Evolutionary conservation across 257 asterid species (phyloP), one percentile per base, ranked within the genome.

Genomic region (Apocynum venetum): DNA sequence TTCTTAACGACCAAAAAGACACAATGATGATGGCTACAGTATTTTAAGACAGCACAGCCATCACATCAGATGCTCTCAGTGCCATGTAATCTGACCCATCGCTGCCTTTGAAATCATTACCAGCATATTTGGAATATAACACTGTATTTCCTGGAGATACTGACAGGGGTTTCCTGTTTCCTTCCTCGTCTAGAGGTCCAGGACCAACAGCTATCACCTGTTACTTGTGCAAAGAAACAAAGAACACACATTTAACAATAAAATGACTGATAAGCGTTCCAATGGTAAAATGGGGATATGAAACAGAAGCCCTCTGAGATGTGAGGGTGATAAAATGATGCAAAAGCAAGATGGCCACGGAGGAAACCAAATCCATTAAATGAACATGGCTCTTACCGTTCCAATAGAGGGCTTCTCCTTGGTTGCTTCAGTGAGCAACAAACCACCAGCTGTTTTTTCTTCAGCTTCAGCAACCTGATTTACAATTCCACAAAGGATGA

Each of bases 321-420:
- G 43, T 25, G 5, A 43, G 49, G 3, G 49, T 38, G 9, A 36
- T 35, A 0, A 25, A 59, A 60, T 8, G 8, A 49, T 7, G 14
- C 19, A 14, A 25, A 36, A 1, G 44, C 15, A 64, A 14, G 10
- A 38, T 6, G 3, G 15, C 8, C 0, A 15, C 52, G 6, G 17
- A 5, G 36, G 43, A 68, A 17, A 67, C 13, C 19, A 65, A 14
- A 67, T 52, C 41, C 31, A 10, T 8, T 43, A 49, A 17, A 17
- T 31, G 14, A 56, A 49, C 12, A 20, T 20, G 64, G 64, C 44
- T 60, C 92, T 81, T 80, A 96, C 99, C 1, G 93, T 82, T 83
- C 99, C 99, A 44, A 93, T 88, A 40, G 98, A 93, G 57, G 99
- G 99, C 87, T 90, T 96, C 83, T 96, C 98, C 88, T 90, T 93